phyloP scores from a whole-genome alignment of 2,329 filamentous ascomycete species.

The Fusarium sublunatum region DNA sequence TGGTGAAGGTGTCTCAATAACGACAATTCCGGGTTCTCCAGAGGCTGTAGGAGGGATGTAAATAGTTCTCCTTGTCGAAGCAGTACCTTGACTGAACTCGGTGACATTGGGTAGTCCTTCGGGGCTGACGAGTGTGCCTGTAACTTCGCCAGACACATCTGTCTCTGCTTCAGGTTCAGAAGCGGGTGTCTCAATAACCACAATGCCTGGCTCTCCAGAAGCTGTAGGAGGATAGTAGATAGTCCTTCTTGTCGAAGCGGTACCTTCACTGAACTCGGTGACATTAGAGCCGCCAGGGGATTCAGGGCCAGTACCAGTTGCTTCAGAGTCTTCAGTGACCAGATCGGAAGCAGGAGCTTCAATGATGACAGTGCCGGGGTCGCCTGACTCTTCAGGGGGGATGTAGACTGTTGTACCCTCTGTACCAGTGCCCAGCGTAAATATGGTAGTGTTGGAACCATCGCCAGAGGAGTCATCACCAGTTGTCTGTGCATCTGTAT shows the following conservation, averaged over 20 bases:
- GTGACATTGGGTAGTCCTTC: no score
- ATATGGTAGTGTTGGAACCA: background rate
- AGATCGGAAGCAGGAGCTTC: background rate
- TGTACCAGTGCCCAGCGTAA: background rate
- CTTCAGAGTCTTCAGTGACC: background rate
- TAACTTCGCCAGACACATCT: background rate
- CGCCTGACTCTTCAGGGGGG: background rate
- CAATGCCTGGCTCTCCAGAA: background rate
- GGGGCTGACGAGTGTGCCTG: no score
- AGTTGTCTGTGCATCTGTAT: background rate
- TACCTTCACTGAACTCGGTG: background rate
- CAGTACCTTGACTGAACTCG: background rate
- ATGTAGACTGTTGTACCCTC: slow-evolving; percentile 5
- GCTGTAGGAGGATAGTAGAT: background rate
- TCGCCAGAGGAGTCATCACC: background rate
- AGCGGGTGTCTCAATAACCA: background rate
- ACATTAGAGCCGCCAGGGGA: background rate
- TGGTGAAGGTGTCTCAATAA: slow-evolving; percentile 9
- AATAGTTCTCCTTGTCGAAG: background rate
- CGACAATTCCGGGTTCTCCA: slow-evolving; percentile 7
- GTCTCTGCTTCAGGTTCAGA: background rate
- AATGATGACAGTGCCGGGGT: slow-evolving; percentile 10
- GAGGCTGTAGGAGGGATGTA: slow-evolving; percentile 12
- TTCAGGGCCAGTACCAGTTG: background rate
- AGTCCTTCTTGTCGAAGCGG: background rate